Conservation (phyloP, 805 yeast species). For the Ogataea chonburiensis region DNA sequence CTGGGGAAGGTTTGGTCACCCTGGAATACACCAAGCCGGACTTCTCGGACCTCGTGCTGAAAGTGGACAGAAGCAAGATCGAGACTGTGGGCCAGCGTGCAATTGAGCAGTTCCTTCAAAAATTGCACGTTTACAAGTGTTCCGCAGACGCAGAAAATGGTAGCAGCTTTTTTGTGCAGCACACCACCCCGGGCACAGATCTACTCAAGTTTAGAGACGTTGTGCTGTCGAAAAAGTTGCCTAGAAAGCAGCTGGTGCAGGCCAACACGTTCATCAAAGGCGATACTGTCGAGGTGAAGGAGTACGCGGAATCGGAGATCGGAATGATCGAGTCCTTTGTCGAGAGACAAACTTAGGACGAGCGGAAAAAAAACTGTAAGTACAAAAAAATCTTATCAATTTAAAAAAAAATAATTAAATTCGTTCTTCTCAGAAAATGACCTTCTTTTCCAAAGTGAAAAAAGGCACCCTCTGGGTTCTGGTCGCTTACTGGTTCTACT, state of each 20-base stretch:
- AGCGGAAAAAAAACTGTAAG: conserved; percentile 2
- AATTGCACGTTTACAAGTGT: conserved; percentile 76
- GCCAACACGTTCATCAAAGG: conserved; percentile 61
- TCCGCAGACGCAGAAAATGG: conserved; percentile 73
- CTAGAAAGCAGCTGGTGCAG: conserved; percentile 83
- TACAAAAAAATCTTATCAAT: background rate
- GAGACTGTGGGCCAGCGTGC: conserved; percentile 69
- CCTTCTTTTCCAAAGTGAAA: conserved; percentile 3
- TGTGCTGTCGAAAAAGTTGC: conserved; percentile 70
- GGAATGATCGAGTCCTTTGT: conserved; percentile 80
- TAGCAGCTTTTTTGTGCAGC: conserved; percentile 56
- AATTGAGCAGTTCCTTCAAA: conserved; percentile 65
- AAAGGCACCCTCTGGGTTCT: conserved; percentile 12
- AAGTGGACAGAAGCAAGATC: conserved; percentile 61
- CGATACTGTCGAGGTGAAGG: conserved; percentile 52
- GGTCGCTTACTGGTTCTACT: conserved; percentile 68
- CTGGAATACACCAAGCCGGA: conserved; percentile 48
- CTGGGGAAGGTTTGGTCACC: conserved; percentile 57
- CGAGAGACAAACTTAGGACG: conserved; percentile 46
- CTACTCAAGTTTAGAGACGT: conserved; percentile 63
- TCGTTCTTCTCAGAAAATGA: too few species aligned
- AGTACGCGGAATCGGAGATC: conserved; percentile 67
- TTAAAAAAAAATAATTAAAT: too few species aligned
- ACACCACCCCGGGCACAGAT: conserved; percentile 66
- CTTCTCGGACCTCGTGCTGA: conserved; percentile 59